A percentile compares a stretch with the other conserved stretches of the same genome.
Evolutionary conservation across 805 yeast species (phyloP).

Genomic region (Lachancea cidri): DNA sequence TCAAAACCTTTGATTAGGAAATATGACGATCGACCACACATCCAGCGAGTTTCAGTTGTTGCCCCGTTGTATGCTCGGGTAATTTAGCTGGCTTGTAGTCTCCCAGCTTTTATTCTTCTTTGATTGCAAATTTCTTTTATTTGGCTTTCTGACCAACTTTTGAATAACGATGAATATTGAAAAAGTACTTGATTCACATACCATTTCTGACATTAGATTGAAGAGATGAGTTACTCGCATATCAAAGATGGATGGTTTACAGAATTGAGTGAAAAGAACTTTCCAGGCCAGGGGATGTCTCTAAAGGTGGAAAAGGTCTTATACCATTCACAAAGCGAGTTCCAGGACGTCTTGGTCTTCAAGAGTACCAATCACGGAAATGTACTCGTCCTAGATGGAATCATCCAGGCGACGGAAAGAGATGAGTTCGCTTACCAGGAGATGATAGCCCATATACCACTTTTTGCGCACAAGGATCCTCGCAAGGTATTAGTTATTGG

Average conservation of each 20-base stretch:
- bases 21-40: too few species aligned
- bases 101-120: too few species aligned
- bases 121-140: too few species aligned
- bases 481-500: slow-evolving; percentile 80
- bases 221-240: not conserved
- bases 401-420: slow-evolving; percentile 83
- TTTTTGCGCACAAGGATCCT: slow-evolving; percentile 73
- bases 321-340: slow-evolving; percentile 62
- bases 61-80: too few species aligned
- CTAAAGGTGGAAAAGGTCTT: slow-evolving; percentile 59
- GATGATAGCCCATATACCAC: slow-evolving; percentile 78
- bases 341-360: slow-evolving; percentile 80
- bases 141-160: too few species aligned
- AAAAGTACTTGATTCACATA: not conserved
- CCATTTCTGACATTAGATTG: not conserved
- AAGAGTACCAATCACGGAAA: slow-evolving; percentile 74
- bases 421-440: slow-evolving; percentile 95
- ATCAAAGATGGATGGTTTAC: slow-evolving; percentile 73
- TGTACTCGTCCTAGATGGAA: slow-evolving; percentile 84
- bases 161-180: not conserved
- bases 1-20: too few species aligned
- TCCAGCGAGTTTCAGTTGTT: too few species aligned
- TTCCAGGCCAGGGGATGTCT: slow-evolving; percentile 84
- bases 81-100: too few species aligned
- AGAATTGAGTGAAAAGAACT: slow-evolving; percentile 62